Conservation (phyloP, 106 monocot genomes). For the Amphibolis antarctica region DNA sequence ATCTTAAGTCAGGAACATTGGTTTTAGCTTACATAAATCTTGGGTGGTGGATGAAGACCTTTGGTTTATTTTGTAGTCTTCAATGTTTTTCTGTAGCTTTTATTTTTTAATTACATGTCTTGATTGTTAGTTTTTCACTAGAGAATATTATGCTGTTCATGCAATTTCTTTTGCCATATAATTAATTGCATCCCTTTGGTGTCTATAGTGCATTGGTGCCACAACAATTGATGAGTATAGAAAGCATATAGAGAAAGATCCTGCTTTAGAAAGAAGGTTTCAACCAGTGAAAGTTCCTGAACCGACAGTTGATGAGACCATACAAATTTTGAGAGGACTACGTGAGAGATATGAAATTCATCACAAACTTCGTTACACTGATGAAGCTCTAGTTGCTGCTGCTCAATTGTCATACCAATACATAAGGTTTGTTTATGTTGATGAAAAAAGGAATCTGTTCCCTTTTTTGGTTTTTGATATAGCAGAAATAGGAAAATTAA, state of each 20-base stretch:
- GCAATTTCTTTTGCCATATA: not conserved
- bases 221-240: constrained; percentile 27
- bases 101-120: too few relatives aligned
- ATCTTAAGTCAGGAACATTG: too few relatives aligned
- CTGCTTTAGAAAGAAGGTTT: constrained; percentile 27
- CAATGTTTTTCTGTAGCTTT: too few relatives aligned
- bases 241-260: constrained; percentile 29
- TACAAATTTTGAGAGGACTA: constrained; percentile 20
- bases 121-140: too few relatives aligned
- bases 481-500: too few relatives aligned
- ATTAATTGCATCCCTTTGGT: not conserved
- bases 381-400: constrained; percentile 27
- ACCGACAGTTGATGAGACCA: constrained; percentile 30
- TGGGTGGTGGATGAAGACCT: too few relatives aligned
- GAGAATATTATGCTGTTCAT: too few relatives aligned
- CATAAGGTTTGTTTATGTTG: constrained; percentile 14
- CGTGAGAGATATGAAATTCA: constrained; percentile 29
- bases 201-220: constrained; percentile 23
- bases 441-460: not conserved
- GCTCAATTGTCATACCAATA: constrained; percentile 26
- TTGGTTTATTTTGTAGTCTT: too few relatives aligned
- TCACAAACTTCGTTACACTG: constrained; percentile 22
- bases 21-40: too few relatives aligned
- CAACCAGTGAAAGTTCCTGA: constrained; percentile 27
- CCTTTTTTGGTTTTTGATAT: not conserved